A percentile compares a stretch with the other conserved stretches of the same genome.
phyloP scores from a whole-genome alignment of 768 basidiomycete genomes.

The Lactarius deliciosus region DNA sequence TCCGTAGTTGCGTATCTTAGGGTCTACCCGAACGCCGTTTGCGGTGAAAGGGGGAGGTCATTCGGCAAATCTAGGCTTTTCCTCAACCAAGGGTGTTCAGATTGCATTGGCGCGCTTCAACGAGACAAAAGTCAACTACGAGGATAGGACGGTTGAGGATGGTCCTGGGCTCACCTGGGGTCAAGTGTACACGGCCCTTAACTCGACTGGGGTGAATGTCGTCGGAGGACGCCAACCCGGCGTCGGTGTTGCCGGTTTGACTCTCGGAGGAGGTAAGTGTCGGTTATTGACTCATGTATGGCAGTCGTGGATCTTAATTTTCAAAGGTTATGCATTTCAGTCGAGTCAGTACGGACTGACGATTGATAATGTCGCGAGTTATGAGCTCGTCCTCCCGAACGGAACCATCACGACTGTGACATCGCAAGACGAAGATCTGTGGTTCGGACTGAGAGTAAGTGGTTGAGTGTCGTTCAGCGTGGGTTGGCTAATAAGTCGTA shows the following conservation, averaged over 20 bases:
- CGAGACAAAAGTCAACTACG: constrained; percentile 8
- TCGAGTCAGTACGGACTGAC: constrained; percentile 38
- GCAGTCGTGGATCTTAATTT: neutral
- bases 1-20: constrained; percentile 18
- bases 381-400: constrained; percentile 34
- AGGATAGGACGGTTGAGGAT: constrained; percentile 24
- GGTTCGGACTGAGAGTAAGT: constrained; percentile 15
- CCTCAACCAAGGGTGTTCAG: constrained; percentile 34
- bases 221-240: constrained; percentile 32
- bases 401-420: constrained; percentile 28
- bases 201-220: constrained; percentile 30
- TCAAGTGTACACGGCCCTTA: constrained; percentile 31
- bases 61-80: constrained; percentile 31
- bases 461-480: neutral
- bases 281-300: neutral
- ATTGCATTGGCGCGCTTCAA: constrained; percentile 33
- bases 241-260: constrained; percentile 33
- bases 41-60: constrained; percentile 35
- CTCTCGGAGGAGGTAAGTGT: constrained; percentile 34
- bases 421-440: neutral
- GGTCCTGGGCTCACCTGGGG: constrained; percentile 35
- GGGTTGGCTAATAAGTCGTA: neutral
- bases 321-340: constrained; percentile 36
- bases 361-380: constrained; percentile 37
- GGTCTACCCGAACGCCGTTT: constrained; percentile 20